These are phyloP conservation scores for Coemansia sp. DNA, from an alignment of 192 early-diverging fungal genomes.

Conservation along the genomic window DNA sequence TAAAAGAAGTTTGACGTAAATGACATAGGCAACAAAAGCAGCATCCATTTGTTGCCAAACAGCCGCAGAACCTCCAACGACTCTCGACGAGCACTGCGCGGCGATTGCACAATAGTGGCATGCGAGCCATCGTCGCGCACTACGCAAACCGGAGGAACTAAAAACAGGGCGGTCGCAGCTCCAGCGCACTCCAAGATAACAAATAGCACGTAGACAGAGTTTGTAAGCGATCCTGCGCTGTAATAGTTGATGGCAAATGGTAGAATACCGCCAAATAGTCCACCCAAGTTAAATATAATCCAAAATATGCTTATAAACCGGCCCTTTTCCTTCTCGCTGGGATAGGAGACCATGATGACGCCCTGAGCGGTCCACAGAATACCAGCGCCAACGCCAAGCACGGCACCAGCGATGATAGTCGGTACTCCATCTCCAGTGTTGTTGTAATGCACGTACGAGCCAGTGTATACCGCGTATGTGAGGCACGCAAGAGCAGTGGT, in stretches of 20 bases:
- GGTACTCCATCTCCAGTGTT: conserved; percentile 61
- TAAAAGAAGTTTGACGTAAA: conserved; percentile 81
- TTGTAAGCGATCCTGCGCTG: conserved; percentile 56
- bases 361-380: conserved; percentile 73
- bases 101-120: conserved; percentile 60
- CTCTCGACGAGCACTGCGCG: conserved; percentile 62
- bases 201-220: conserved; percentile 74
- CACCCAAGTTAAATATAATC: conserved; percentile 79
- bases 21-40: conserved; percentile 74
- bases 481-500: conserved; percentile 67
- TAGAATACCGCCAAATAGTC: conserved; percentile 73
- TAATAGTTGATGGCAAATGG: conserved; percentile 70
- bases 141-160: conserved; percentile 63
- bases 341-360: conserved; percentile 83
- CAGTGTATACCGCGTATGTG: conserved; percentile 74
- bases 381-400: conserved; percentile 79
- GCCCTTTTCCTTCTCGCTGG: conserved; percentile 76
- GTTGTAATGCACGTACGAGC: conserved; percentile 70
- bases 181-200: conserved; percentile 73
- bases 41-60: conserved; percentile 70
- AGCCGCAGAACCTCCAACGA: conserved; percentile 59
- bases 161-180: conserved; percentile 58
- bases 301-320: conserved; percentile 82
- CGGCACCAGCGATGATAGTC: conserved; percentile 69
- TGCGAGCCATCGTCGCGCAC: conserved; percentile 70